Evolutionary conservation across 352 stramenopile genomes (phyloP).

Genomic region (Phytophthora aleatoria): DNA sequence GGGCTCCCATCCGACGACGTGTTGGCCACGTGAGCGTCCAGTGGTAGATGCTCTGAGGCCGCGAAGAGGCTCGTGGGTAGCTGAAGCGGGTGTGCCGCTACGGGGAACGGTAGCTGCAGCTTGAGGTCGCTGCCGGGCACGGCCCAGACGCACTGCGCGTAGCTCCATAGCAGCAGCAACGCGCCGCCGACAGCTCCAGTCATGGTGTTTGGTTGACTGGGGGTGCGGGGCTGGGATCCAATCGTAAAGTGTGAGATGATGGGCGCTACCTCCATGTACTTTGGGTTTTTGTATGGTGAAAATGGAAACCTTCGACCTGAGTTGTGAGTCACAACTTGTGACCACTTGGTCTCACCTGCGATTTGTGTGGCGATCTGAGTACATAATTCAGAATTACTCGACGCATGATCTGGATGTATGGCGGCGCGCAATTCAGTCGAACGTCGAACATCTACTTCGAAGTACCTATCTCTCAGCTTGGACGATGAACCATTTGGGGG

Average conservation of each 20-base stretch:
- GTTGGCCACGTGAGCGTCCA: slow-evolving; percentile 28
- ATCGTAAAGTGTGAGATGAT: slow-evolving; percentile 21
- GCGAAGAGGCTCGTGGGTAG: slow-evolving; percentile 60
- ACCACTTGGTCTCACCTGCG: neutral
- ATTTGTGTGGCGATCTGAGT: neutral
- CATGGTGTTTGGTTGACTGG: slow-evolving; percentile 9
- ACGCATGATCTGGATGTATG: neutral
- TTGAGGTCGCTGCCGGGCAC: slow-evolving; percentile 25
- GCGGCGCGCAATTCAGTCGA: too few relatives aligned
- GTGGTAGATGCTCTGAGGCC: slow-evolving; percentile 40
- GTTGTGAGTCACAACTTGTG: neutral
- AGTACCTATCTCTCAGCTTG: too few relatives aligned
- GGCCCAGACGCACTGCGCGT: slow-evolving; percentile 5
- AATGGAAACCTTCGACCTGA: slow-evolving; percentile 18
- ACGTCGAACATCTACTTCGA: too few relatives aligned
- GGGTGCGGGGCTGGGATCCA: slow-evolving; percentile 17
- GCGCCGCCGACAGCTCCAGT: slow-evolving; percentile 1
- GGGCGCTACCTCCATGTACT: neutral
- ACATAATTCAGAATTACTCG: slow-evolving; percentile 6
- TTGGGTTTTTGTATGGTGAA: slow-evolving; percentile 17
- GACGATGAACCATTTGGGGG: too few relatives aligned
- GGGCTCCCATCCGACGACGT: neutral
- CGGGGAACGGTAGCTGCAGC: slow-evolving; percentile 53
- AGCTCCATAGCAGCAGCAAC: slow-evolving; percentile 29
- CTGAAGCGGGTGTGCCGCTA: slow-evolving; percentile 55